Conservation (phyloP, 257 asterid genomes). For the Forsythia suspensa region DNA sequence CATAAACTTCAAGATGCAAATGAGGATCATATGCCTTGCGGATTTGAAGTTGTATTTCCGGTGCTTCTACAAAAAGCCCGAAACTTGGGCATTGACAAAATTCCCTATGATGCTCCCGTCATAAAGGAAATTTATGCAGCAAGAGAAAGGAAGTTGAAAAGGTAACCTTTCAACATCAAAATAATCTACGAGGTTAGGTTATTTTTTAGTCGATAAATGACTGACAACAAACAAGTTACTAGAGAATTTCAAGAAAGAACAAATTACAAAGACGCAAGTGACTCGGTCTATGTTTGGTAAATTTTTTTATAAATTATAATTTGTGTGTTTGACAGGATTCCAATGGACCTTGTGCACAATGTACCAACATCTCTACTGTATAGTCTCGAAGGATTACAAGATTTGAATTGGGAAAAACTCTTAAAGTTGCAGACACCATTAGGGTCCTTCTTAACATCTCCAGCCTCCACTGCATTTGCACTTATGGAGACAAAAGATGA, state of each 20-base stretch:
- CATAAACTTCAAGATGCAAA: constrained; percentile 21
- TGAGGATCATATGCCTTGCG: constrained; percentile 40
- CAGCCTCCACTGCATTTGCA: constrained; percentile 59
- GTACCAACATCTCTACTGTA: constrained; percentile 40
- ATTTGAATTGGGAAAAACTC: constrained; percentile 51
- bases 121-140: constrained; percentile 13
- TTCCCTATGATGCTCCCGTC: constrained; percentile 23
- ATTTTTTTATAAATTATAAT: too few relatives aligned
- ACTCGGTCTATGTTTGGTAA: too few relatives aligned
- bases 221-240: too few relatives aligned
- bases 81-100: constrained; percentile 23
- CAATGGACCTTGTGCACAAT: constrained; percentile 41
- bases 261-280: too few relatives aligned
- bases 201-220: too few relatives aligned
- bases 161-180: constrained; percentile 12
- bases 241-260: too few relatives aligned
- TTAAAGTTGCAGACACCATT: constrained; percentile 40
- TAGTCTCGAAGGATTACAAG: constrained; percentile 49
- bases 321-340: constrained; percentile 32
- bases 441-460: constrained; percentile 62
- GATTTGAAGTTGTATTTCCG: constrained; percentile 44
- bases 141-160: constrained; percentile 26
- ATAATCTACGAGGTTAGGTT: neutral
- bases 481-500: constrained; percentile 46
- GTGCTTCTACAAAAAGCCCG: constrained; percentile 31